Conservation (phyloP, 495 filamentous ascomycete genomes). For the Melanomma pulvis-pyrius region DNA sequence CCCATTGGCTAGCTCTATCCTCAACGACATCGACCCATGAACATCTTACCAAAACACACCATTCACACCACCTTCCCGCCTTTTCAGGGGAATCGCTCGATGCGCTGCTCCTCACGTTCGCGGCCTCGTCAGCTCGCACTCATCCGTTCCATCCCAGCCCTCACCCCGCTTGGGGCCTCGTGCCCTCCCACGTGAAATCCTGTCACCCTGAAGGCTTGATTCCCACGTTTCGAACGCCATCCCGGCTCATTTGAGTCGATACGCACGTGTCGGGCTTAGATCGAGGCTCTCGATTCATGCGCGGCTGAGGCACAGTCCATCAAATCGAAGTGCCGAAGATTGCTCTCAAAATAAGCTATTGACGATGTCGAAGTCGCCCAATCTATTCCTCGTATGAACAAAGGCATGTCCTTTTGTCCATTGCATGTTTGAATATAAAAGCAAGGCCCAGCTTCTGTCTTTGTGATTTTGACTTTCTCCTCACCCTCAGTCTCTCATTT, state of each 20-base stretch:
- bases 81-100: neutral
- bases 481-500: conserved; percentile 10
- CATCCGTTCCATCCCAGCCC: neutral
- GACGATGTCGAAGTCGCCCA: neutral
- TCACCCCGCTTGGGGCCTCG: neutral
- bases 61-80: neutral
- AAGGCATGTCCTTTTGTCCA: neutral
- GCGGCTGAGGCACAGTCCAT: conserved; percentile 9
- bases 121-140: neutral
- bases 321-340: conserved; percentile 11
- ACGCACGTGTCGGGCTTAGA: neutral
- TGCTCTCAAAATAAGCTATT: conserved; percentile 2
- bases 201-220: neutral
- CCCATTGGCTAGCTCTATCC: neutral
- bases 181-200: conserved; percentile 1
- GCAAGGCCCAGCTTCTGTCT: neutral
- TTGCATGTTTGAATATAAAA: neutral
- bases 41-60: neutral
- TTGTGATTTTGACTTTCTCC: neutral
- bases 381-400: conserved; percentile 5
- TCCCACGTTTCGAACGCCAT: conserved; percentile 3
- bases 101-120: neutral
- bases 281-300: conserved; percentile 2
- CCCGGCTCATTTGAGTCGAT: neutral
- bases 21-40: conserved; percentile 5